A percentile compares a stretch with the other conserved stretches of the same genome.
These are phyloP conservation scores for Capsicum pubescens DNA, from an alignment of 257 asterid species.

Conservation along the genomic window DNA sequence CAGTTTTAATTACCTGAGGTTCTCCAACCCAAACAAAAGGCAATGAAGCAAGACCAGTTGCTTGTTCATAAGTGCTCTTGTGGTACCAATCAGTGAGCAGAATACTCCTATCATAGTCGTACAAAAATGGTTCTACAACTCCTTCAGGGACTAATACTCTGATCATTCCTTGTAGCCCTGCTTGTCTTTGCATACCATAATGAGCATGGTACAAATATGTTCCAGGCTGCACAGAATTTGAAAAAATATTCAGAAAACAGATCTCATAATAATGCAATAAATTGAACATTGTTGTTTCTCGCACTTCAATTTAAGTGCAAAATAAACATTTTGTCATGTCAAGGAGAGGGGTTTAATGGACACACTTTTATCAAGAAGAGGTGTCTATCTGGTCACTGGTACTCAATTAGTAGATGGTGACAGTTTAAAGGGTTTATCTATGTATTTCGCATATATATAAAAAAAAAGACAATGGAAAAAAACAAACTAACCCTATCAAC, in stretches of 20 bases:
- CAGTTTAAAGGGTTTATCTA: too few species aligned
- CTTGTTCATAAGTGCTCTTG: constrained; percentile 61
- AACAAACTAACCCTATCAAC: constrained; percentile 71
- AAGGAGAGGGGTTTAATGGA: too few species aligned
- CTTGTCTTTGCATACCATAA: constrained; percentile 91
- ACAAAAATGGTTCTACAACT: constrained; percentile 63
- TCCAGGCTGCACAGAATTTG: constrained; percentile 67
- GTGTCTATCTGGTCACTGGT: too few species aligned
- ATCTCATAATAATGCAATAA: neutral
- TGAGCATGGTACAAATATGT: constrained; percentile 90
- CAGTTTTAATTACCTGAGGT: constrained; percentile 64
- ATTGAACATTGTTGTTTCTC: neutral
- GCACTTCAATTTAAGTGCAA: neutral
- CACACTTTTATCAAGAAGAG: too few species aligned
- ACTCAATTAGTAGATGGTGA: too few species aligned
- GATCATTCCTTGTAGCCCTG: constrained; percentile 76
- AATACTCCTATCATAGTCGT: constrained; percentile 71
- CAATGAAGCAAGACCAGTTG: constrained; percentile 66
- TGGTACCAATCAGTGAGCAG: constrained; percentile 90
- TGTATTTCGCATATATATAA: neutral
- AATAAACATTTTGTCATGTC: too few species aligned
- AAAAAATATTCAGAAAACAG: neutral
- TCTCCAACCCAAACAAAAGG: constrained; percentile 92
- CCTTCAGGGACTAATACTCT: constrained; percentile 67
- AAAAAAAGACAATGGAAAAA: neutral